These are phyloP conservation scores for Crithidia acanthocephali DNA, from an alignment of 208 protist genomes.

Conservation along the genomic window DNA sequence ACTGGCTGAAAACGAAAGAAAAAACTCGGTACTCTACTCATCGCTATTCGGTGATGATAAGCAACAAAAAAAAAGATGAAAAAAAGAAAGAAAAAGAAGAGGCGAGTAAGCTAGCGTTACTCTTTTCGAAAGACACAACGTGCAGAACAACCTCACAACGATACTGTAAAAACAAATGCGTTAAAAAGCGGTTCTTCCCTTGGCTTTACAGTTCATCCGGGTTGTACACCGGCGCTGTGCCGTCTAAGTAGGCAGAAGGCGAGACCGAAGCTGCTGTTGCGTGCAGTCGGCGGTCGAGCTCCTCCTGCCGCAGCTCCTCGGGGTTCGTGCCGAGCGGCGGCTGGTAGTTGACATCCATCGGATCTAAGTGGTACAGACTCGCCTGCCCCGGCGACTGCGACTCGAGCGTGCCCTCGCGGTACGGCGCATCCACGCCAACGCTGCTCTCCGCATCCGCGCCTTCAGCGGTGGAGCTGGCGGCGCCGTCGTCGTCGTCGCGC, in stretches of 20 bases:
- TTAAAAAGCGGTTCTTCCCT: neutral
- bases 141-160: too few relatives aligned
- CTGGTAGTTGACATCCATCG: constrained; percentile 60
- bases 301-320: constrained; percentile 56
- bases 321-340: constrained; percentile 83
- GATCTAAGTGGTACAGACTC: constrained; percentile 41
- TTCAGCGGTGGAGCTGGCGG: constrained; percentile 20
- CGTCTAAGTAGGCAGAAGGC: constrained; percentile 1
- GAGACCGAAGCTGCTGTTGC: constrained; percentile 11
- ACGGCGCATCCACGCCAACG: constrained; percentile 14
- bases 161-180: too few relatives aligned
- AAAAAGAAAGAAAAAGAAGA: neutral
- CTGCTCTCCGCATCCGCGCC: constrained; percentile 4
- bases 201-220: constrained; percentile 10
- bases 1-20: constrained; percentile 9
- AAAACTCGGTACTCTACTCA: constrained; percentile 1
- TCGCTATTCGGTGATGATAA: neutral
- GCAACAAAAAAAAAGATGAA: constrained; percentile 1
- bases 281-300: constrained; percentile 35
- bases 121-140: too few relatives aligned
- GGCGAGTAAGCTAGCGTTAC: neutral
- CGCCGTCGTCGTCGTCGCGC: constrained; percentile 6
- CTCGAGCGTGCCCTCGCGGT: constrained; percentile 21
- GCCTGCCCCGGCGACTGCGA: constrained; percentile 11
- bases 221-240: constrained; percentile 7